Conservation (phyloP, 768 basidiomycete species). For the Lyophyllum shimeji region DNA sequence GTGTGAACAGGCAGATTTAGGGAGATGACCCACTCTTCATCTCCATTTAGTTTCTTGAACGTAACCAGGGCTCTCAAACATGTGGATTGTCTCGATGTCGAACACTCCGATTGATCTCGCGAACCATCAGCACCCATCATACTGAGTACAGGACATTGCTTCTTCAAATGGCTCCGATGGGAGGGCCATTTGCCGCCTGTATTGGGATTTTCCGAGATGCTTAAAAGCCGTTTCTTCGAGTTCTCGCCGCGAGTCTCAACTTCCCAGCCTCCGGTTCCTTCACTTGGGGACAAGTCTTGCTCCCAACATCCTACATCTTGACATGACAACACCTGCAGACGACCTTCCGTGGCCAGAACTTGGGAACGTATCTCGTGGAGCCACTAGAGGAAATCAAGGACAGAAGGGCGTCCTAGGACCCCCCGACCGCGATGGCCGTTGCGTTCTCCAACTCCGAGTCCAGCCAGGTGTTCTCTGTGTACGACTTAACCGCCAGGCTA, state of each 20-base stretch:
- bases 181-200: not conserved
- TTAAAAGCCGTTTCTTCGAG: conserved; percentile 9
- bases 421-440: conserved; percentile 74
- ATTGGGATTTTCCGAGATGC: conserved; percentile 14
- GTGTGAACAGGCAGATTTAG: conserved; percentile 6
- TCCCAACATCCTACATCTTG: conserved; percentile 23
- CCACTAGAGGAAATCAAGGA: conserved; percentile 83
- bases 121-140: conserved; percentile 11
- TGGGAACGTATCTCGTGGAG: conserved; percentile 82
- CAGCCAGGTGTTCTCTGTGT: conserved; percentile 83
- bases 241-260: conserved; percentile 7
- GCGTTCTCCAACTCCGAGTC: conserved; percentile 75
- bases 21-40: conserved; percentile 8
- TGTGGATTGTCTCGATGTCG: conserved; percentile 22
- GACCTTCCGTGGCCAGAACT: conserved; percentile 87
- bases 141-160: not conserved
- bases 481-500: conserved; percentile 69
- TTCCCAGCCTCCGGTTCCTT: conserved; percentile 16
- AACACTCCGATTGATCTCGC: conserved; percentile 18
- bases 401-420: conserved; percentile 77
- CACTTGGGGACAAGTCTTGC: conserved; percentile 17
- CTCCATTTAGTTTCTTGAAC: conserved; percentile 20
- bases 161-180: conserved; percentile 7
- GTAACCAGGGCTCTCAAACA: conserved; percentile 28
- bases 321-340: conserved; percentile 60